These are phyloP conservation scores for Cladosporium colombiae DNA, from an alignment of 2,329 filamentous ascomycete genomes.

Conservation along the genomic window DNA sequence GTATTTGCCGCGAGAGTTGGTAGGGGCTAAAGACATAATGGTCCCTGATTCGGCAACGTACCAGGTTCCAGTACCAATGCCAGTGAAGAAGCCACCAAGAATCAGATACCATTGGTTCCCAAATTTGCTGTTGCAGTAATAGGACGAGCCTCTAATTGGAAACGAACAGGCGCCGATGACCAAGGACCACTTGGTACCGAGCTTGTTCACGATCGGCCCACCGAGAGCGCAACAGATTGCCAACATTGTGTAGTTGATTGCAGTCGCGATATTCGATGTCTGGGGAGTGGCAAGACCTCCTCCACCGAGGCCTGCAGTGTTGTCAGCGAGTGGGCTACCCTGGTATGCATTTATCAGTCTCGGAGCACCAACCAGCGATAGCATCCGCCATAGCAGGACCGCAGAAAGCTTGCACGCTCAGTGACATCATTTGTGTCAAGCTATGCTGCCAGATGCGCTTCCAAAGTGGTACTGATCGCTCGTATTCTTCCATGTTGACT, in stretches of 20 bases:
- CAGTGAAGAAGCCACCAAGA: conserved; percentile 13
- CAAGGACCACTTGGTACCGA: conserved; percentile 43
- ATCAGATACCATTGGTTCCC: conserved; percentile 37
- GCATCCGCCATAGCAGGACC: conserved; percentile 31
- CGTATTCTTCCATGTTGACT: conserved; percentile 42
- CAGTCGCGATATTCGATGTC: conserved; percentile 28
- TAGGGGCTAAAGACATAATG: conserved; percentile 41
- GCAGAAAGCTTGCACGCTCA: conserved; percentile 45
- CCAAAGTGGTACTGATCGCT: conserved; percentile 42
- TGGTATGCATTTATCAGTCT: conserved; percentile 41
- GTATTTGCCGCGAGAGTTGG: conserved; percentile 39
- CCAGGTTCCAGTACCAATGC: conserved; percentile 9
- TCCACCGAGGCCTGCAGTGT: conserved; percentile 28
- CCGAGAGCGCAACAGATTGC: conserved; percentile 32
- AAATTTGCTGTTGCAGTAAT: conserved; percentile 38
- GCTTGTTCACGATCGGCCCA: conserved; percentile 43
- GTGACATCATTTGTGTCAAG: conserved; percentile 52
- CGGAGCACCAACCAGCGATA: conserved; percentile 48
- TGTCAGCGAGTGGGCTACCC: conserved; percentile 49
- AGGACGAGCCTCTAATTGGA: conserved; percentile 40
- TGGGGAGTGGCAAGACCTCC: conserved; percentile 28
- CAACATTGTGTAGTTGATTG: conserved; percentile 28
- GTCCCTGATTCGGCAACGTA: conserved; percentile 41
- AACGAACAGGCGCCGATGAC: conserved; percentile 40
- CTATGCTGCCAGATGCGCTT: conserved; percentile 50